phyloP scores from a whole-genome alignment of 2,329 filamentous ascomycete species.

The Alternaria consortialis region DNA sequence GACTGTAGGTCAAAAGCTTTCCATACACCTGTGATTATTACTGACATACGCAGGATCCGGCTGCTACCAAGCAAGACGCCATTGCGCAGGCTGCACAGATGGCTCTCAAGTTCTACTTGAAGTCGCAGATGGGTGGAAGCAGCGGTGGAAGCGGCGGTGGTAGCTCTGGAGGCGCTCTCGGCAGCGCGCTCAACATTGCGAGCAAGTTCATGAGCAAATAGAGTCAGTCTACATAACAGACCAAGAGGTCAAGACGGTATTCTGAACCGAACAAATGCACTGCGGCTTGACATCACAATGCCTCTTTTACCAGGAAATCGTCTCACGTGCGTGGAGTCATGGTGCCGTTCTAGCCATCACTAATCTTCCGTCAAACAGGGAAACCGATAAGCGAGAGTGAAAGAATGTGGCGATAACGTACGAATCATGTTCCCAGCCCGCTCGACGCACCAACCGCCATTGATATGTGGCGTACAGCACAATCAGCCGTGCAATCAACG shows the following conservation, averaged over 20 bases:
- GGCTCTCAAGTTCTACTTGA: conserved; percentile 91
- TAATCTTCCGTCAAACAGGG: neutral
- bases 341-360: neutral
- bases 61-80: conserved; percentile 80
- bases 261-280: neutral
- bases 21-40: conserved; percentile 51
- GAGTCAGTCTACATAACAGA: neutral
- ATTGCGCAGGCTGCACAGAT: conserved; percentile 83
- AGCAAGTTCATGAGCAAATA: conserved; percentile 66
- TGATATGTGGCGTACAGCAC: conserved; percentile 10
- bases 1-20: conserved; percentile 53
- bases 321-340: neutral
- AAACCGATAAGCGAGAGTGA: conserved; percentile 1
- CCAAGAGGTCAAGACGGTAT: neutral
- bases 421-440: conserved; percentile 2
- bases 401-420: conserved; percentile 6
- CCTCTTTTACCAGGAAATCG: neutral
- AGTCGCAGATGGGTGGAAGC: conserved; percentile 67
- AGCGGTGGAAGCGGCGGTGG: conserved; percentile 54
- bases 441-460: neutral
- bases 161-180: conserved; percentile 53
- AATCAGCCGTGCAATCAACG: neutral
- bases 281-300: neutral
- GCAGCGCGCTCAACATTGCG: conserved; percentile 66
- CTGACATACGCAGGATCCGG: conserved; percentile 49